These are phyloP conservation scores for Colletotrichum truncatum DNA, from an alignment of 2,329 filamentous ascomycete genomes.

Conservation along the genomic window DNA sequence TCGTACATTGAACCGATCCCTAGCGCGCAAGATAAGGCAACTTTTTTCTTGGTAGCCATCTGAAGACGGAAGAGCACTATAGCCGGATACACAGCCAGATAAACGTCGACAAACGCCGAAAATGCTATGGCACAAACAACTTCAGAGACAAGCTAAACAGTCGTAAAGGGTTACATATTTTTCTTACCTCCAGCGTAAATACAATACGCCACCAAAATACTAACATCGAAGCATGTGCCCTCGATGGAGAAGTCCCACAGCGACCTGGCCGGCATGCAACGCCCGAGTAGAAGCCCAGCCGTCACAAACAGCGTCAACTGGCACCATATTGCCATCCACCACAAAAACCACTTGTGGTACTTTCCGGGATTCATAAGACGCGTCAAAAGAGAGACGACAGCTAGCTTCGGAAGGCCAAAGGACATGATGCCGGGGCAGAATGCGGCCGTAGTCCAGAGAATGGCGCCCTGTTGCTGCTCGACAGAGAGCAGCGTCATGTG, in stretches of 20 bases:
- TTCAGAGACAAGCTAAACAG: not conserved
- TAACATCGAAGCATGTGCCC: not conserved
- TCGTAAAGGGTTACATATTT: not conserved
- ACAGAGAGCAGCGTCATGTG: constrained; percentile 43
- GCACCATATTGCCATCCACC: not conserved
- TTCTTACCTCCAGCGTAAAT: constrained; percentile 48
- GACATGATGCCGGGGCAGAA: constrained; percentile 49
- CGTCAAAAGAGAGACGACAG: constrained; percentile 47
- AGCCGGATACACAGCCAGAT: constrained; percentile 52
- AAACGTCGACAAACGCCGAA: constrained; percentile 49
- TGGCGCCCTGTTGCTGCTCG: constrained; percentile 39
- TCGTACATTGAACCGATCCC: constrained; percentile 48
- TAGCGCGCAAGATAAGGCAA: constrained; percentile 46
- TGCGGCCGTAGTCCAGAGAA: constrained; percentile 45
- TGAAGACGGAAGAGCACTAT: constrained; percentile 46
- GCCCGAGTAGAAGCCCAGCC: not conserved
- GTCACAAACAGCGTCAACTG: not conserved
- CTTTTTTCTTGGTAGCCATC: constrained; percentile 49
- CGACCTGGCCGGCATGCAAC: not conserved
- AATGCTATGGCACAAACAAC: constrained; percentile 33
- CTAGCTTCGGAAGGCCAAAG: constrained; percentile 52
- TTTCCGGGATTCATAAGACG: constrained; percentile 35
- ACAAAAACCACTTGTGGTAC: not conserved
- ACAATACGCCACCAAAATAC: constrained; percentile 47
- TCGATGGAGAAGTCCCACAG: not conserved